phyloP scores from a whole-genome alignment of 176 grass and related monocot species.

The Phoenix dactylifera region DNA sequence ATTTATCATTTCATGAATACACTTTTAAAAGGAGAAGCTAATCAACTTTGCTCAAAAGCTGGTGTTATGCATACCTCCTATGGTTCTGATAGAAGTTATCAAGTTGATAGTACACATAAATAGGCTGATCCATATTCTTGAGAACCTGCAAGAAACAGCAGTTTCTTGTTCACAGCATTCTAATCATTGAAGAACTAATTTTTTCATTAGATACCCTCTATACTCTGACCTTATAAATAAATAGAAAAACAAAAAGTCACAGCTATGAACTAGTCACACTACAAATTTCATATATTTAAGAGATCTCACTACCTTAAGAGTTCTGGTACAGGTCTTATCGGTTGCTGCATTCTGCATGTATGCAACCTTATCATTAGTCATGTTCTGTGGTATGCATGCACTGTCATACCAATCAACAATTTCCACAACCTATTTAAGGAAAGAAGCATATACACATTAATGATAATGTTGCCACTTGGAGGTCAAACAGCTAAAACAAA shows the following conservation, averaged over 20 bases:
- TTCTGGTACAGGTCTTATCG: slow-evolving; percentile 41
- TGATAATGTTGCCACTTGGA: too few species aligned
- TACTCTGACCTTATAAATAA: too few species aligned
- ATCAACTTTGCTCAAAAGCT: neutral
- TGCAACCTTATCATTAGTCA: slow-evolving; percentile 42
- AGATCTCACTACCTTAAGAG: slow-evolving; percentile 33
- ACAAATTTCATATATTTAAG: too few species aligned
- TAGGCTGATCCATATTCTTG: slow-evolving; percentile 52
- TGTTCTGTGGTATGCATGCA: slow-evolving; percentile 41
- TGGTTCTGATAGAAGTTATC: slow-evolving; percentile 74
- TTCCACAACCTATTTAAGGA: slow-evolving; percentile 43
- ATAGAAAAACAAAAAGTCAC: too few species aligned
- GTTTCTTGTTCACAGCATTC: neutral
- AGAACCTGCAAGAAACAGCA: slow-evolving; percentile 29
- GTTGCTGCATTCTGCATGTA: slow-evolving; percentile 41
- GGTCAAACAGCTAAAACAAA: too few species aligned
- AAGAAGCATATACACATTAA: neutral
- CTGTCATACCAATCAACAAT: slow-evolving; percentile 51
- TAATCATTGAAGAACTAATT: slow-evolving; percentile 2
- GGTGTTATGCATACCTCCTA: slow-evolving; percentile 37
- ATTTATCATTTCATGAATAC: too few species aligned
- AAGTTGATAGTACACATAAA: slow-evolving; percentile 68
- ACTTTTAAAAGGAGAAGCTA: too few species aligned
- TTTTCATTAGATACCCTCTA: slow-evolving; percentile 20
- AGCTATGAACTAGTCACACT: too few species aligned